A percentile compares a stretch with the other conserved stretches of the same genome.
Conservation (phyloP, 345 rosid genomes). For the Punica granatum region DNA sequence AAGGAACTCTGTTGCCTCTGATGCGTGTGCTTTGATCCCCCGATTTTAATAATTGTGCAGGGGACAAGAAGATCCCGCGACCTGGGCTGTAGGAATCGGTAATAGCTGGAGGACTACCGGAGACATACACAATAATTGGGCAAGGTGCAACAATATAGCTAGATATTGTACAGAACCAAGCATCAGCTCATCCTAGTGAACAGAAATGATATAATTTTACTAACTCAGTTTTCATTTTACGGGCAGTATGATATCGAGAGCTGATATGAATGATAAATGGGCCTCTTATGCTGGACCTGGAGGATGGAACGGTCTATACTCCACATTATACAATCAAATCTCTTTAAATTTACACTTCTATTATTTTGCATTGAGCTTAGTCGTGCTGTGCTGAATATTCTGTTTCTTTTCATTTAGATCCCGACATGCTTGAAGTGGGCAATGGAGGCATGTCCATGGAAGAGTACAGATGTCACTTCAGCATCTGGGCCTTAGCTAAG, state of each 20-base stretch:
- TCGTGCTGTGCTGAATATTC: too few relatives aligned
- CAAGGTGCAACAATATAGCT: conserved; percentile 17
- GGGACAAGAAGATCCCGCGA: conserved; percentile 40
- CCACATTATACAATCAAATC: background rate
- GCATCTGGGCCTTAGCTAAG: conserved; percentile 30
- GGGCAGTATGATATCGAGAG: conserved; percentile 28
- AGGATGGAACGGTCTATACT: conserved; percentile 40
- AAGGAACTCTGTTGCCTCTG: too few relatives aligned
- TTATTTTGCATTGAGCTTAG: background rate
- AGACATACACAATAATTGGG: conserved; percentile 39
- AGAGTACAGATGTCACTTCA: conserved; percentile 28
- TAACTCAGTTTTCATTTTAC: background rate
- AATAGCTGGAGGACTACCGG: conserved; percentile 60
- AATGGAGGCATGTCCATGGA: conserved; percentile 26
- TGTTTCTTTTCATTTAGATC: conserved; percentile 13
- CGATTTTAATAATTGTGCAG: too few relatives aligned
- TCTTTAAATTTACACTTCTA: background rate
- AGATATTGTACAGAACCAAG: background rate
- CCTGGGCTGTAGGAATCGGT: conserved; percentile 35
- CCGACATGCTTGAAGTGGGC: conserved; percentile 36
- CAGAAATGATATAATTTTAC: too few relatives aligned
- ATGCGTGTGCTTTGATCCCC: too few relatives aligned
- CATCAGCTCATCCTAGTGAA: background rate
- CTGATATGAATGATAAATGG: conserved; percentile 32
- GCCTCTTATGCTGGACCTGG: conserved; percentile 51